Percentiles rank a stretch among this genome's conserved stretches.
These are phyloP conservation scores for Jackrogersella multiformis DNA, from an alignment of 495 filamentous ascomycete genomes.

Conservation along the genomic window DNA sequence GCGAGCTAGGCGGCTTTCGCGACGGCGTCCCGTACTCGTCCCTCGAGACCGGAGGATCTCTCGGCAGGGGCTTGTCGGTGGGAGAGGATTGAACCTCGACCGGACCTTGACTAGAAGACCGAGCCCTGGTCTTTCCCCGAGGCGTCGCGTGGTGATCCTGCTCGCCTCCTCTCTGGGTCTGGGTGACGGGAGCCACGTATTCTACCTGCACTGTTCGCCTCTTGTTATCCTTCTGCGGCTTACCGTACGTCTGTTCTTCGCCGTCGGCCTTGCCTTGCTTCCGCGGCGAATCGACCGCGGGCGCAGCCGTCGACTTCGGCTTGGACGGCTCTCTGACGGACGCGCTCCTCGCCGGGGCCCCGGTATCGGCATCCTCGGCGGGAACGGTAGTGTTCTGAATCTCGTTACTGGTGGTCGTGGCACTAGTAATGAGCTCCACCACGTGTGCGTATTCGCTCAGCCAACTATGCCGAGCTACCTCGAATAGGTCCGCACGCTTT, in stretches of 20 bases:
- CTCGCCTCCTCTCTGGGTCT: conserved; percentile 70
- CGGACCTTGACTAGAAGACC: conserved; percentile 59
- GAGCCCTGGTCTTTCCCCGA: conserved; percentile 60
- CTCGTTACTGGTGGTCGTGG: conserved; percentile 85
- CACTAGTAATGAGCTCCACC: conserved; percentile 95
- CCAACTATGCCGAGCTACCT: conserved; percentile 98
- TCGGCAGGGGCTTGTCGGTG: conserved; percentile 63
- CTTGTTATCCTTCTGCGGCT: conserved; percentile 83
- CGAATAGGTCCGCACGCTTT: conserved; percentile 94
- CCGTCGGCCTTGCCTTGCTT: conserved; percentile 81
- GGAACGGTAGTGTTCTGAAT: conserved; percentile 82
- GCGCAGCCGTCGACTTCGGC: conserved; percentile 62
- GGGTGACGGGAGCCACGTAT: conserved; percentile 91
- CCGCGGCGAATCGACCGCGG: conserved; percentile 73
- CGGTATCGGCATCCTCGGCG: conserved; percentile 72
- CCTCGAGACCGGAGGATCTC: conserved; percentile 57
- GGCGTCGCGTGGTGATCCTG: conserved; percentile 43
- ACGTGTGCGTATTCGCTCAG: conserved; percentile 94
- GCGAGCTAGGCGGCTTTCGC: conserved; percentile 58
- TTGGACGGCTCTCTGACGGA: conserved; percentile 92
- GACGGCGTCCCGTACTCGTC: conserved; percentile 55
- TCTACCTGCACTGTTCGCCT: conserved; percentile 96
- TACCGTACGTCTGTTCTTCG: conserved; percentile 64
- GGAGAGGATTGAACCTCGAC: conserved; percentile 54
- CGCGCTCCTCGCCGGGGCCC: conserved; percentile 78